phyloP scores from a whole-genome alignment of 2,329 filamentous ascomycete genomes.

The Cyphellophora europaea region DNA sequence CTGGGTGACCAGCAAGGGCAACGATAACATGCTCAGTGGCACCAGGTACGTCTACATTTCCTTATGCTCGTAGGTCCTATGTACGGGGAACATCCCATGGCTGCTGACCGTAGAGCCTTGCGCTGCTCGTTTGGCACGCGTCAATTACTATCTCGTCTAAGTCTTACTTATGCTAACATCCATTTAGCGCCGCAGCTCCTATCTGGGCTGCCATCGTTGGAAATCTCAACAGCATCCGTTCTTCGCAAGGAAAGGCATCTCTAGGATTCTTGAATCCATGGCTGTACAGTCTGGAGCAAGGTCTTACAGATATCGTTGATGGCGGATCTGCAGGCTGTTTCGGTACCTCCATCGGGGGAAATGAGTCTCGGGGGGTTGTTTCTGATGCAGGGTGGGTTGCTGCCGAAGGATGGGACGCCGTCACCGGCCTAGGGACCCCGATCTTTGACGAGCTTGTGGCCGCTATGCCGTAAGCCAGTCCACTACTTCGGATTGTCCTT shows the following conservation, averaged over 20 bases:
- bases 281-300: constrained; percentile 42
- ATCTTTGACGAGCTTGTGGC: constrained; percentile 6
- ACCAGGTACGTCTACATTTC: too few species aligned
- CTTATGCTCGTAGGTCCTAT: too few species aligned
- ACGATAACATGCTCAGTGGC: constrained; percentile 2
- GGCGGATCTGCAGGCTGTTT: constrained; percentile 39
- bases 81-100: too few species aligned
- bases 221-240: constrained; percentile 54
- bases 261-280: constrained; percentile 56
- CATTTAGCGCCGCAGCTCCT: constrained; percentile 45
- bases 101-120: too few species aligned
- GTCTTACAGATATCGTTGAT: constrained; percentile 40
- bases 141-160: too few species aligned
- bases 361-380: too few species aligned
- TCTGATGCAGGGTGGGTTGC: constrained; percentile 42
- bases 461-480: too few species aligned
- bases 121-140: too few species aligned
- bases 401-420: constrained; percentile 41
- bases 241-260: constrained; percentile 42
- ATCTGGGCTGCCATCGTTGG: constrained; percentile 54
- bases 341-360: constrained; percentile 25
- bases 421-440: constrained; percentile 29
- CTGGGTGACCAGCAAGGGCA: constrained; percentile 30
- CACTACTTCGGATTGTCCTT: too few species aligned
- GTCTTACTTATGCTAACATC: too few species aligned